Evolutionary conservation across 2,329 filamentous ascomycete species (phyloP), one percentile per base, ranked within the genome.

Genomic region (Calonectria henricotiae): DNA sequence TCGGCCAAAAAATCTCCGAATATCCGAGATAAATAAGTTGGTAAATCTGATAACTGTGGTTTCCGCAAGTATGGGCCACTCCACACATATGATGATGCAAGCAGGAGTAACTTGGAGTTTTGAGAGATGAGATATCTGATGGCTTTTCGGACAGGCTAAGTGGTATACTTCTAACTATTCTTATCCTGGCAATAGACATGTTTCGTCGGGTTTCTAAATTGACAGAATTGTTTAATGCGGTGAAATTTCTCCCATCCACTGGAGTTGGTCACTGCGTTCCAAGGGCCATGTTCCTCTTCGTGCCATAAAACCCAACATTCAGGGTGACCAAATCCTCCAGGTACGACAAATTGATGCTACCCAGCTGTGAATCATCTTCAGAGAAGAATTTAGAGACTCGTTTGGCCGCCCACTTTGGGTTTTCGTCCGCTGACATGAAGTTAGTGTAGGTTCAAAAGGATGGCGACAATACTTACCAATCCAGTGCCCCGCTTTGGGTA

Each of bases 401-500:
- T 0, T 62, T 67, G 0, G 77, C 77, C 0, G 72, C 71, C 77
- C 77, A 78, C 4, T 1, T 32, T 0, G 77, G 77, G 11, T 78
- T 78, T n/a, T 78, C 77, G 15, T 78, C 77, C 5, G 73, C 77
- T 78, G 0, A 1, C 1, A 11, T 0, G 1, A 0, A 11, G 30
- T 77, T 49, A 75, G 65, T 25, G n/a, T 17, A 17, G 39, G 13
- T 0, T 15, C 20, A 39, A 9, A 6, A 2, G 12, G 0, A 2
- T 15, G 11, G 0, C 17, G 20, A 25, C 44, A 32, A 23, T n/a
- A 71, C 74, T 73, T 17, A 78, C 77, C 77, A 6, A 78, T 71
- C 77, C 77, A 79, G 23, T 79, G 77, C 0, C 77, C 77, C 0
- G 77, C 77, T 20, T 79, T 78, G 0, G 77, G 77, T 5, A 78